Percentiles rank a stretch among this genome's conserved stretches.
These are phyloP conservation scores for Cenchrus americanus DNA, from an alignment of 176 grass and related monocot species.

Conservation along the genomic window DNA sequence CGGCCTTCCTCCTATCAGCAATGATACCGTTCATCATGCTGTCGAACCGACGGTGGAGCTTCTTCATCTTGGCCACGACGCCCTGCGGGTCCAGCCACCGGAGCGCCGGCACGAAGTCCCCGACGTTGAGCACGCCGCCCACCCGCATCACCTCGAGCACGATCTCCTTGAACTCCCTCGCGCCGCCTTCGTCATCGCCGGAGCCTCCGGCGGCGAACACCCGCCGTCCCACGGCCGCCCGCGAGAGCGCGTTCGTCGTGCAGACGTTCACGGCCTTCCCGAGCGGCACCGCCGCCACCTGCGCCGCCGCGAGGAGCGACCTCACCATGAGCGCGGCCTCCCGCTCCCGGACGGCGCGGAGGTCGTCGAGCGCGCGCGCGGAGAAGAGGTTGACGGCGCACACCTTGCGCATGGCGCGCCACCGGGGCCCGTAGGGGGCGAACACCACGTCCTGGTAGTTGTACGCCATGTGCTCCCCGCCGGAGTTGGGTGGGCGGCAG, in stretches of 20 bases:
- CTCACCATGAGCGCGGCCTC: conserved; percentile 56
- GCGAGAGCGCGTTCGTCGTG: conserved; percentile 63
- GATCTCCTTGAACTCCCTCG: conserved; percentile 68
- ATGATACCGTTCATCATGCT: conserved; percentile 64
- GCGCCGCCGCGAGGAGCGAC: background rate
- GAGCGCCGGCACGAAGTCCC: conserved; percentile 65
- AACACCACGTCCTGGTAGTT: conserved; percentile 93
- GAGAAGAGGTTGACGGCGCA: conserved; percentile 70
- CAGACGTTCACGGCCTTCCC: conserved; percentile 62
- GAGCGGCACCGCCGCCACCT: conserved; percentile 16
- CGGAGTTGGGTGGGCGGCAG: conserved; percentile 72
- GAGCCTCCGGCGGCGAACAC: conserved; percentile 47
- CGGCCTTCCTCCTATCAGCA: conserved; percentile 44
- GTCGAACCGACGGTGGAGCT: conserved; percentile 68
- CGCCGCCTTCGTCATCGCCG: conserved; percentile 45
- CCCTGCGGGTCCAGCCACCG: conserved; percentile 64
- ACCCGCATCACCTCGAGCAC: conserved; percentile 66
- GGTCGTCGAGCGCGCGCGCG: conserved; percentile 52
- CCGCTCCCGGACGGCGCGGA: conserved; percentile 45
- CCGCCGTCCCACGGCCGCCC: conserved; percentile 53
- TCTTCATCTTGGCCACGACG: conserved; percentile 62
- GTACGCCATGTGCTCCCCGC: conserved; percentile 82
- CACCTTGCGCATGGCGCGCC: conserved; percentile 74
- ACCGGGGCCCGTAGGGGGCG: conserved; percentile 73
- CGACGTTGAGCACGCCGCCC: conserved; percentile 64